Base-by-base conservation (phyloP, 1,284 basidiomycete genomes). In the Phlebopus sp. region DNA sequence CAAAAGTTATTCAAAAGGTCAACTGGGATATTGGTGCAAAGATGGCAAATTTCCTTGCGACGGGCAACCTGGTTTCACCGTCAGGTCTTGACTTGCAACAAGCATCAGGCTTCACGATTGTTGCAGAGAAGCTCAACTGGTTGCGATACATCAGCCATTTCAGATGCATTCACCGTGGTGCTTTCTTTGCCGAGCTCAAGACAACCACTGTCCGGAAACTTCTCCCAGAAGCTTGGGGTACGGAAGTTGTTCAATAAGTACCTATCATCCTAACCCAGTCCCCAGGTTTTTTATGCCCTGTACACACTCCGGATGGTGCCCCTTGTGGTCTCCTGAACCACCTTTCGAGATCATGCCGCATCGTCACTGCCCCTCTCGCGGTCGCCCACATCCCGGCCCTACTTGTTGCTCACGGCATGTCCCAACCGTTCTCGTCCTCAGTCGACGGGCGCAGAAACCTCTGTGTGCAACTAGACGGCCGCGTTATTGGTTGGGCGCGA, bases 51-150 rank as follows among this genome's bases (percentile, higher is more conserved):
- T 99, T 99, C 77, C 81, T 99, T 27, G 97, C 97, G 10, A 99
- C 97, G 2, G 97, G 97, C 41, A 99, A 99, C 67, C 76, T 99
- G 21, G 81, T 95, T 40, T 97, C 97, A 6, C 93, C 92, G 0
- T 89, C 92, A 0, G 97, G 97, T 53, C 84, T 99, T 46, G 97
- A 99, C 71, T 74, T 99, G 15, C 96, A 99, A 67, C 97, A 99
- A 71, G 89, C 93, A 0, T 90, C 92, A 14, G 97, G 97, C 39
- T 99, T 97, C 73, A 98, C 97, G 4, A 96, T 99, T 59, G 90
- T 99, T 38, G 97, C 96, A 2, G 97, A 99, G 72, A 99, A 99
- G 72, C 79, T 99, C 55, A 99, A 99, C 70, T 99, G 96, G 82
- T 90, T 91, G 63, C 92, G 97, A 40, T 99, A 98, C 70, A 93